These are phyloP conservation scores for Draba incana DNA, from an alignment of 345 rosid species.

Conservation along the genomic window DNA sequence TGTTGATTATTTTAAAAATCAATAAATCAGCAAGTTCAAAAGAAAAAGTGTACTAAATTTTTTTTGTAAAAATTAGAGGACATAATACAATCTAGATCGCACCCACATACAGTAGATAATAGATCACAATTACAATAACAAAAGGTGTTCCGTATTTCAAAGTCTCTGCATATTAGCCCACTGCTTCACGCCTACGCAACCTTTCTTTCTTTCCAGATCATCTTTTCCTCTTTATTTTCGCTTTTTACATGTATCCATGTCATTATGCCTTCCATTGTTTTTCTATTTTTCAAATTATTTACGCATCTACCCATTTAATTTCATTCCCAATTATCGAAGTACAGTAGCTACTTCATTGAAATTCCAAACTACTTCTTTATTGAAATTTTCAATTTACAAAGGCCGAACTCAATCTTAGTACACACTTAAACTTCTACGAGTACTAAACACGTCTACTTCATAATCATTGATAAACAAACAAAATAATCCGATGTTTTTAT, in stretches of 20 bases:
- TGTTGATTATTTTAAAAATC: too few relatives aligned
- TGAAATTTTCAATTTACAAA: too few relatives aligned
- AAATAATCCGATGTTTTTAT: conserved; percentile 30
- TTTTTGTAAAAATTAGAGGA: conserved; percentile 3
- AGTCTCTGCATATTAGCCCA: conserved; percentile 35
- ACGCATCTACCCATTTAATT: conserved; percentile 11
- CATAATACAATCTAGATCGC: conserved; percentile 9
- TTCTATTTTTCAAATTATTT: neutral
- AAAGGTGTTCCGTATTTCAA: conserved; percentile 28
- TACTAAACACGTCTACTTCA: neutral
- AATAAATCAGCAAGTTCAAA: neutral
- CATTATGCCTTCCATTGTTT: conserved; percentile 8
- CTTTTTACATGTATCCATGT: conserved; percentile 36
- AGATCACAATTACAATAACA: neutral
- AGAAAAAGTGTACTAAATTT: neutral
- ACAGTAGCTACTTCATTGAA: conserved; percentile 2
- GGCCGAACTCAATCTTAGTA: too few relatives aligned
- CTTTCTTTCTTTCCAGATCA: conserved; percentile 24
- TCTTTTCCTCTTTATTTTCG: conserved; percentile 25
- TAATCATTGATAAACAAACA: conserved; percentile 9
- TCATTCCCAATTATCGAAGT: conserved; percentile 24
- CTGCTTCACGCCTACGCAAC: conserved; percentile 48
- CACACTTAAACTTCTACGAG: too few relatives aligned
- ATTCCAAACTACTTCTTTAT: neutral
- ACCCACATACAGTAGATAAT: conserved; percentile 8